Evolutionary conservation across 208 protist species (phyloP).

Genomic region (Leishmania gerbilli): DNA sequence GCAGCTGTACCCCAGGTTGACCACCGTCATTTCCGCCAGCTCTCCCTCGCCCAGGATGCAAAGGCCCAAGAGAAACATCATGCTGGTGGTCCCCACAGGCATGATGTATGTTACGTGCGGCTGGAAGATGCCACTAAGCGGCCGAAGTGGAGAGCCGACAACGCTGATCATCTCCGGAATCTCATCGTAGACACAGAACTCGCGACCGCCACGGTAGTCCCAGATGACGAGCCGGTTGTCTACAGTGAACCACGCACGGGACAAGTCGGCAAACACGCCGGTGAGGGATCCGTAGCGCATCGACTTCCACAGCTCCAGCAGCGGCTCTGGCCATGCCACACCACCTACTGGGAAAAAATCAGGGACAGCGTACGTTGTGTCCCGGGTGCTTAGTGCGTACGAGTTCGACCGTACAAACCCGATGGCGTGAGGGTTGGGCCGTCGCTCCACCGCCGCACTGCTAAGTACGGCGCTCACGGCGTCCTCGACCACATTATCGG

Average conservation of each 20-base stretch:
- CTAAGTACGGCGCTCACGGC: conserved; percentile 56
- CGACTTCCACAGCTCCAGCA: conserved; percentile 69
- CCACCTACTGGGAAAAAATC: conserved; percentile 76
- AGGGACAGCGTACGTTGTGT: conserved; percentile 77
- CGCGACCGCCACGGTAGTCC: conserved; percentile 75
- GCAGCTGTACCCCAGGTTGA: conserved; percentile 78
- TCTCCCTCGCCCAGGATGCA: conserved; percentile 64
- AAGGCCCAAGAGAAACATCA: conserved; percentile 76
- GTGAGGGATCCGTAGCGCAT: conserved; percentile 69
- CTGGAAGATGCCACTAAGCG: conserved; percentile 70
- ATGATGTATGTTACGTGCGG: conserved; percentile 80
- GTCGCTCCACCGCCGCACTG: conserved; percentile 33
- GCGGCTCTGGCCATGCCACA: conserved; percentile 72
- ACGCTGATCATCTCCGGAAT: conserved; percentile 84
- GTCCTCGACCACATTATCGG: conserved; percentile 51
- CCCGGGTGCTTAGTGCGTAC: conserved; percentile 61
- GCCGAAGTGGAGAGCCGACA: conserved; percentile 65
- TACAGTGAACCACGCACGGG: conserved; percentile 84
- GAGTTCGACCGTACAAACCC: conserved; percentile 69
- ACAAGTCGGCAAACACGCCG: conserved; percentile 76
- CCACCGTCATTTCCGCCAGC: conserved; percentile 55
- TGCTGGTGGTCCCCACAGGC: conserved; percentile 73
- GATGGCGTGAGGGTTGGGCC: conserved; percentile 47
- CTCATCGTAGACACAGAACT: conserved; percentile 86
- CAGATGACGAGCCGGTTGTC: conserved; percentile 87